Percentiles rank a stretch among this genome's conserved stretches.
These are phyloP conservation scores for Paramecium pentaurelia DNA, from an alignment of 73 alveolate genomes.

Conservation along the genomic window DNA sequence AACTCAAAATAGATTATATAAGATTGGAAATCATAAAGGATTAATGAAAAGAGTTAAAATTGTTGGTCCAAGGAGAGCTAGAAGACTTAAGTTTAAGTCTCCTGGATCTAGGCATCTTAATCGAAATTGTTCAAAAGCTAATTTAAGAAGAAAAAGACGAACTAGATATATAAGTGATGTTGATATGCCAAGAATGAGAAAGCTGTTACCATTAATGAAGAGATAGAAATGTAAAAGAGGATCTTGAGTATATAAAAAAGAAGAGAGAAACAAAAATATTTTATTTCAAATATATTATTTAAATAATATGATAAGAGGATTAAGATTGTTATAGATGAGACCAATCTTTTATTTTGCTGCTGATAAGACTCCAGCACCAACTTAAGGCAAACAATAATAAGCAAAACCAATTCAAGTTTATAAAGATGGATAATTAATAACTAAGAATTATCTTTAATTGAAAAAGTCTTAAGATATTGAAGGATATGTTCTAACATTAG, in stretches of 20 bases:
- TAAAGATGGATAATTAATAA: constrained; percentile 56
- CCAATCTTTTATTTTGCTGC: background rate
- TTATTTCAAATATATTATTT: background rate
- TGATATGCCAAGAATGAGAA: constrained; percentile 50
- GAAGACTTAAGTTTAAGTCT: constrained; percentile 21
- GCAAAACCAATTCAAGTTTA: constrained; percentile 35
- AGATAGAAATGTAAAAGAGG: constrained; percentile 15
- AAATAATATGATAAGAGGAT: constrained; percentile 25
- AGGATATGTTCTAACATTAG: constrained; percentile 67
- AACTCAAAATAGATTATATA: background rate
- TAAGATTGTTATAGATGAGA: background rate
- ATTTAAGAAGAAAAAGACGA: constrained; percentile 19
- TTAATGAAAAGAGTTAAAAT: constrained; percentile 10
- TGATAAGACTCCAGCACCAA: background rate
- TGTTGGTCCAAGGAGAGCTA: constrained; percentile 30
- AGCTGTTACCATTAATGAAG: constrained; percentile 15
- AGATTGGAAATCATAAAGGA: constrained; percentile 33
- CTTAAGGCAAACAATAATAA: background rate
- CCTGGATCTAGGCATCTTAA: constrained; percentile 38
- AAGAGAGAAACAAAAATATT: background rate
- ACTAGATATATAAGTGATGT: constrained; percentile 27
- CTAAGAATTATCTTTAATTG: constrained; percentile 62
- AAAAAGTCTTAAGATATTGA: constrained; percentile 75
- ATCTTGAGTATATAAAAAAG: background rate
- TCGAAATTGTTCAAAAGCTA: constrained; percentile 4